A percentile compares a stretch with the other conserved stretches of the same genome.
Conservation (phyloP, 1,139 yeast genomes). For the Taiozyma onychis region DNA sequence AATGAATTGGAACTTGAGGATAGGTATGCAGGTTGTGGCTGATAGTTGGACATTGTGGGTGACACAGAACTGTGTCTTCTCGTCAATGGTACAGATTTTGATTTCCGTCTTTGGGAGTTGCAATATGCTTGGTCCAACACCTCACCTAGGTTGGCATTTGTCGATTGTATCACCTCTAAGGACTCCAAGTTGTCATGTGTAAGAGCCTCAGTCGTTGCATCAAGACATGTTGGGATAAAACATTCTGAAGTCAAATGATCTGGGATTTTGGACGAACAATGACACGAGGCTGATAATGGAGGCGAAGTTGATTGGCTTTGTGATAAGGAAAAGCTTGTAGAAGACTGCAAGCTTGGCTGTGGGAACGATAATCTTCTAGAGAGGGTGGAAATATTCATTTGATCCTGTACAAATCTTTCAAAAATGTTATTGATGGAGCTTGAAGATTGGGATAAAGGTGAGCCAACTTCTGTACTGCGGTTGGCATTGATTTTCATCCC, state of each 20-base stretch:
- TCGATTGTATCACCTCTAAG: constrained; percentile 19
- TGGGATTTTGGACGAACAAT: constrained; percentile 23
- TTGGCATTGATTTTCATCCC: not conserved
- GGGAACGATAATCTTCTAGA: constrained; percentile 13
- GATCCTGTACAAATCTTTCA: constrained; percentile 35
- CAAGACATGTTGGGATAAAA: constrained; percentile 67
- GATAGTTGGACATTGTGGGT: not conserved
- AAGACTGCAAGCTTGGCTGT: constrained; percentile 4
- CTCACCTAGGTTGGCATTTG: constrained; percentile 3
- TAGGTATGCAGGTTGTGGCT: not conserved
- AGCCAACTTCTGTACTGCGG: not conserved
- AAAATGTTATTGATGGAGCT: constrained; percentile 25
- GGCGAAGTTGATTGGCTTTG: constrained; percentile 5
- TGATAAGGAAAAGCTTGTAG: constrained; percentile 8
- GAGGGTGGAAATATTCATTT: constrained; percentile 6
- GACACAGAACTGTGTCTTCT: constrained; percentile 5
- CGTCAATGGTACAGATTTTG: constrained; percentile 4
- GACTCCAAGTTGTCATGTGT: constrained; percentile 25
- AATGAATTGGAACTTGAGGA: not conserved
- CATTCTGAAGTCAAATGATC: constrained; percentile 45
- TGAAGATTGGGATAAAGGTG: constrained; percentile 21
- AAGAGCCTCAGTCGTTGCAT: constrained; percentile 55
- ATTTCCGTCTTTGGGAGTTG: constrained; percentile 4
- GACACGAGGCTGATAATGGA: constrained; percentile 3
- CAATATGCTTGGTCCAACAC: constrained; percentile 9